Conservation (phyloP, 2,329 filamentous ascomycete species). For the Scedosporium boydii region DNA sequence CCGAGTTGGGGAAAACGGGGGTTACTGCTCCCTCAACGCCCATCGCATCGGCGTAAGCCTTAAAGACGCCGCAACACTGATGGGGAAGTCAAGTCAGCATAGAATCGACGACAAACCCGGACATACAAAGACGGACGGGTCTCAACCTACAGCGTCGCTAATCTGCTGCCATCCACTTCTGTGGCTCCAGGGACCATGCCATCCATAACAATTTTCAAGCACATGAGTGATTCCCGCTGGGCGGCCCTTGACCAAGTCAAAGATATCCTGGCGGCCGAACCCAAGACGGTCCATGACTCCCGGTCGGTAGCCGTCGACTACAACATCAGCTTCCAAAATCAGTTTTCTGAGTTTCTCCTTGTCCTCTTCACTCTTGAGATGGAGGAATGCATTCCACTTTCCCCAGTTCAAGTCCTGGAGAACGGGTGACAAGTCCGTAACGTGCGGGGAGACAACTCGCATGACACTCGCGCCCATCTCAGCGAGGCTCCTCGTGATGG, state of each 20-base stretch:
- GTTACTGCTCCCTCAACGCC: slow-evolving; percentile 18
- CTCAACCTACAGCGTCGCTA: slow-evolving; percentile 15
- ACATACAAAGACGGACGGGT: neutral
- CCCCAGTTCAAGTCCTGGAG: slow-evolving; percentile 24
- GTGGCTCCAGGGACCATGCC: slow-evolving; percentile 20
- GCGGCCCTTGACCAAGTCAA: slow-evolving; percentile 8
- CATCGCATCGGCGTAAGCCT: slow-evolving; percentile 34
- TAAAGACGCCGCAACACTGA: slow-evolving; percentile 31
- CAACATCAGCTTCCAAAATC: slow-evolving; percentile 21
- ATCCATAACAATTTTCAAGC: slow-evolving; percentile 26
- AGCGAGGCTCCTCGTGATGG: slow-evolving; percentile 21
- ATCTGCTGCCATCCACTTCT: slow-evolving; percentile 28
- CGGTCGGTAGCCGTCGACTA: slow-evolving; percentile 25
- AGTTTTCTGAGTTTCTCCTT: slow-evolving; percentile 13
- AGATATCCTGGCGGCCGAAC: slow-evolving; percentile 13
- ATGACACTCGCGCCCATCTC: slow-evolving; percentile 23
- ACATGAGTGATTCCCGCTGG: slow-evolving; percentile 20
- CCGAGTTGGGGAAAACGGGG: slow-evolving; percentile 21
- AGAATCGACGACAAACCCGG: too few species aligned
- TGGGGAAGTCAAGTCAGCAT: too few species aligned
- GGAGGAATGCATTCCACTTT: slow-evolving; percentile 21
- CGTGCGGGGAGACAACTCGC: slow-evolving; percentile 19
- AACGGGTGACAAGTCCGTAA: slow-evolving; percentile 21
- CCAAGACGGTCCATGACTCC: slow-evolving; percentile 20
- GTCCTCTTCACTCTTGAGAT: slow-evolving; percentile 20